Percentiles rank a stretch among this genome's conserved stretches.
Conservation (phyloP, 169 alveolate genomes). For the Plasmodium relictum region DNA sequence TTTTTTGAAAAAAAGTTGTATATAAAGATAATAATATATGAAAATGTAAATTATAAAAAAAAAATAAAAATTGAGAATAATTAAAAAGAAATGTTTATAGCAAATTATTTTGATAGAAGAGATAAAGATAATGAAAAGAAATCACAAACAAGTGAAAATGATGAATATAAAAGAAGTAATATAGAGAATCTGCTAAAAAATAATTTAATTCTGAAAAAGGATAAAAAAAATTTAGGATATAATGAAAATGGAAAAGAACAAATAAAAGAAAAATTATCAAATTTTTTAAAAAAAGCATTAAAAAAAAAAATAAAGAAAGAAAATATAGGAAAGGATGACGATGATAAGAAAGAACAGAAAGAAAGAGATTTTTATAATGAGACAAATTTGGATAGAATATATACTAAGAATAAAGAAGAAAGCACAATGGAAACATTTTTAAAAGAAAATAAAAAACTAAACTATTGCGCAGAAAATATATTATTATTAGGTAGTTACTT, state of each 20-base stretch:
- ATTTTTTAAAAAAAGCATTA: conserved; percentile 26
- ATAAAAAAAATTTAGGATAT: neutral
- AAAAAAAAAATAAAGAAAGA: conserved; percentile 14
- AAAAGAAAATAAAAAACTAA: conserved; percentile 35
- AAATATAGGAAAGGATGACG: neutral
- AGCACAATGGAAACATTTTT: conserved; percentile 1
- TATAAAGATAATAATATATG: neutral
- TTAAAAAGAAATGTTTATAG: conserved; percentile 9
- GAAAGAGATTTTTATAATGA: neutral
- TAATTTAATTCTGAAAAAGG: conserved; percentile 29
- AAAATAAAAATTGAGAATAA: neutral
- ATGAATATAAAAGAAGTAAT: conserved; percentile 10
- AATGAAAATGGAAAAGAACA: conserved; percentile 24
- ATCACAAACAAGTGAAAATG: conserved; percentile 10
- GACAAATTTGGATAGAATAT: neutral
- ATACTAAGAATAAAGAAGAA: conserved; percentile 10
- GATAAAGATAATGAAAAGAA: conserved; percentile 8
- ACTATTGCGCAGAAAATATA: conserved; percentile 24
- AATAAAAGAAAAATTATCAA: conserved; percentile 35
- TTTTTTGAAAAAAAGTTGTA: neutral
- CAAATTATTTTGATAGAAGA: conserved; percentile 5
- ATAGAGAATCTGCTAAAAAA: conserved; percentile 37
- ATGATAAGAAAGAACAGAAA: neutral
- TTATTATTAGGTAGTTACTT: conserved; percentile 4
- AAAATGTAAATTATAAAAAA: neutral